Evolutionary conservation across 1,284 basidiomycete species (phyloP), one percentile per base, ranked within the genome.

Genomic region (Cerioporus squamosus): DNA sequence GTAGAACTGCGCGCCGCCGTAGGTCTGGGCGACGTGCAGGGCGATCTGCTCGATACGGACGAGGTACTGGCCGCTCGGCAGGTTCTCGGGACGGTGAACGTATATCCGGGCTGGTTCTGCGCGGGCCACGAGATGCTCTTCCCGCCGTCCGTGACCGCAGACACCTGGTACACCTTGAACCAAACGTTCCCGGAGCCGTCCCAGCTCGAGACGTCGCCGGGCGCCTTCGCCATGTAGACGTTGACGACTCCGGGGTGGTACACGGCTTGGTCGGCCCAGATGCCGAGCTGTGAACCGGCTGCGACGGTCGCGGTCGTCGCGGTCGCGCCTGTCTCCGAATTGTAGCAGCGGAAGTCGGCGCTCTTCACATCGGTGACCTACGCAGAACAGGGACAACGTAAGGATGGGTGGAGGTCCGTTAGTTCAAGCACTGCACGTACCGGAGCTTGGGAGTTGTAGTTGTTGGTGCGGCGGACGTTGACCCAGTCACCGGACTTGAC

Each of bases 1-100:
- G 61, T 70, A 72, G 61, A 72, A 71, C 60, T 73, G 71, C 49
- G 71, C 72, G 36, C 72, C 71, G 29, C 68, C 70, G 54, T 57
- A 69, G n/a, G 61, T 66, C 44, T 53, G 57, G 17, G 70, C 70
- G 54, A 64, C 62, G 64, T 94, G 93, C 5, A 95, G 79, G 43
- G 80, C 80, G 55, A 81, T 79, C 22, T 77, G 70, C 61, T 83
- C 80, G 63, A 77, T 73, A 39, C 81, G 78, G 57, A 83, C 75
- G 63, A 75, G 68, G 66, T 77, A 79, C 69, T 82, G 75, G 6
- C 80, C 81, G 46, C 68, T 74, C 7, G 81, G 80, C 24, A 81
- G 72, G 33, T 61, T 65, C 47, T 70, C 3, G 81, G 80, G 51
- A 82, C 51, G 12, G 76, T 77, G 68, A 81, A 82, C 44, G 71